Evolutionary conservation across 1,284 basidiomycete genomes (phyloP).

Genomic region (Boletus semigastroideus): DNA sequence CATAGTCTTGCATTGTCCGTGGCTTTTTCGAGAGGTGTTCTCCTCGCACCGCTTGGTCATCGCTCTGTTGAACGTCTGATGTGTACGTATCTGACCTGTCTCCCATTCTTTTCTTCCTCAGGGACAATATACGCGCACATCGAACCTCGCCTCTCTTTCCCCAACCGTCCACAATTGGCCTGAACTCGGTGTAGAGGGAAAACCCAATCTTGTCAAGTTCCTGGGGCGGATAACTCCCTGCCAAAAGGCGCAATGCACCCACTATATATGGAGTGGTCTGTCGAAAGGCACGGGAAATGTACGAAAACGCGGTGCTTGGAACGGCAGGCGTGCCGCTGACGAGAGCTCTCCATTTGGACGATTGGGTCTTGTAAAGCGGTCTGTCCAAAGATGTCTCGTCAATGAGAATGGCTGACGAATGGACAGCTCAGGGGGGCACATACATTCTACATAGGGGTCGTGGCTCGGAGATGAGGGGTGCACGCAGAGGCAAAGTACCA

Average conservation of each 20-base stretch:
- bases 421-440: conserved; percentile 24
- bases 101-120: conserved; percentile 41
- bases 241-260: conserved; percentile 80
- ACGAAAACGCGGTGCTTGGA: conserved; percentile 75
- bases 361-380: conserved; percentile 75
- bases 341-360: conserved; percentile 80
- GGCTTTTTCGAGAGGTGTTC: conserved; percentile 33
- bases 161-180: conserved; percentile 73
- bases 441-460: conserved; percentile 47
- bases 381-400: conserved; percentile 39
- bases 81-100: neutral
- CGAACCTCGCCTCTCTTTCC: conserved; percentile 68
- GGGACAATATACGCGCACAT: conserved; percentile 58
- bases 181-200: conserved; percentile 73
- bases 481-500: neutral
- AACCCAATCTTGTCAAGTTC: conserved; percentile 74
- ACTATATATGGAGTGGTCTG: conserved; percentile 74
- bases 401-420: neutral
- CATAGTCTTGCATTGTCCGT: conserved; percentile 51
- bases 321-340: conserved; percentile 68
- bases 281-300: conserved; percentile 78
- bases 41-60: neutral
- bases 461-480: neutral
- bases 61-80: neutral
- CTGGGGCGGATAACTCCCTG: conserved; percentile 60